Evolutionary conservation across 257 asterid genomes (phyloP), one percentile per base, ranked within the genome.

Genomic region (Nicotiana paniculata): DNA sequence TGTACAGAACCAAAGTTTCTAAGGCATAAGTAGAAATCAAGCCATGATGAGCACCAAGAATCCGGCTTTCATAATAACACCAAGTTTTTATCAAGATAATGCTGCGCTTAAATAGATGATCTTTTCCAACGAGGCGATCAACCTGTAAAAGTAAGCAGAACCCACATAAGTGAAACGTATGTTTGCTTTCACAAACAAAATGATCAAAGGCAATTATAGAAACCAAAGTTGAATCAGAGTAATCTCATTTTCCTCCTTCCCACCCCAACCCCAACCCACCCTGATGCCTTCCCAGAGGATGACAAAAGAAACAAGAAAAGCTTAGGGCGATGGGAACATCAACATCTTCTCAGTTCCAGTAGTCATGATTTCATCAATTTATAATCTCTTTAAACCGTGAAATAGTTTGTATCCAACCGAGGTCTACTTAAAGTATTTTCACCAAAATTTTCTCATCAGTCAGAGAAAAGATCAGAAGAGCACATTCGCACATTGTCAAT

Each of bases 21-120:
- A 96, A 86, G 35, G 98, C 99, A 87, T 96, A 96, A 1, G 99
- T 96, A 61, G 98, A 94, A 82, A 96, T 91, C 91, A 96, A 83
- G 26, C 98, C 98, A 59, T 94, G 97, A 84, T 93, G 91, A 67
- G 97, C 95, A 79, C 99, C 99, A 59, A 94, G 97, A 66, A 96
- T 88, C 30, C 99, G 98, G 77, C 98, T 94, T 86, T 96, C 99
- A 64, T 96, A 96, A 81, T 92, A 96, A 90, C 99, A 96, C 99
- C 99, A 96, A 4, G 98, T 92, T 83, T 96, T 96, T 80, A 94
- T 90, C 81, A 96, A 87, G 84, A 96, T 91, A 78, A 96, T 90
- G 84, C 99, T 96, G 77, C 90, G 93, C 86, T 96, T 96, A 77
- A 96, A 96, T 54, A 94, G 88, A 86, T 96, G 93, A 55, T 94